A percentile compares a stretch with the other conserved stretches of the same genome.
These are phyloP conservation scores for Phytophthora hibernalis DNA, from an alignment of 352 stramenopile genomes.

Conservation along the genomic window DNA sequence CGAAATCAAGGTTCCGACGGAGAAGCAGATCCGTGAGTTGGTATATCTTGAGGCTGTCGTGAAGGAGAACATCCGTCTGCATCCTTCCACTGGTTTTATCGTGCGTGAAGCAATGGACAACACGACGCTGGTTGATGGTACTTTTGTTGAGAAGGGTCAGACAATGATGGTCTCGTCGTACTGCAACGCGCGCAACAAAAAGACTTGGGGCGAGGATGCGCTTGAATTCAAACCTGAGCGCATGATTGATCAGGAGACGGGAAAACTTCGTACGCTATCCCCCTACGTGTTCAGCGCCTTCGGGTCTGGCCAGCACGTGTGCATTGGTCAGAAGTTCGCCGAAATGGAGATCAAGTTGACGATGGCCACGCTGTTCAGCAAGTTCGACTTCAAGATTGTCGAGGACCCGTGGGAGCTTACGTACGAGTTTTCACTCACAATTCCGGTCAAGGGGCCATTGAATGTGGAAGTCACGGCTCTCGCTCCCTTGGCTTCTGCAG, in stretches of 20 bases:
- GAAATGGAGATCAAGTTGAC: conserved; percentile 61
- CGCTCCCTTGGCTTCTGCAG: neutral
- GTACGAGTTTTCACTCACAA: conserved; percentile 50
- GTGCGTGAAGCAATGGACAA: conserved; percentile 39
- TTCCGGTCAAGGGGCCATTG: conserved; percentile 41
- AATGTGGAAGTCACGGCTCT: conserved; percentile 20
- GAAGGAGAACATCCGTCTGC: conserved; percentile 63
- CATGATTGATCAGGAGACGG: conserved; percentile 46
- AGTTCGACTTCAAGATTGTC: conserved; percentile 47
- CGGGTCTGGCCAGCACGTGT: conserved; percentile 50
- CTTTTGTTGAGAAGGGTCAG: conserved; percentile 14
- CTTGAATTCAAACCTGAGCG: conserved; percentile 58
- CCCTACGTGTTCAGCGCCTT: conserved; percentile 41
- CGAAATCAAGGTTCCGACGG: conserved; percentile 28
- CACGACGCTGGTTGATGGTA: conserved; percentile 29
- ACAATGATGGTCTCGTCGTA: conserved; percentile 21
- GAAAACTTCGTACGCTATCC: conserved; percentile 29
- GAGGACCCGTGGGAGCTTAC: conserved; percentile 44
- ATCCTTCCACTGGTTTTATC: conserved; percentile 54
- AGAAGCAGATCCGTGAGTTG: conserved; percentile 47
- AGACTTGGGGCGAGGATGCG: conserved; percentile 51
- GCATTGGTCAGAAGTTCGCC: conserved; percentile 57
- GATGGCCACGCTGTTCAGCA: conserved; percentile 51
- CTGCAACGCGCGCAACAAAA: conserved; percentile 25
- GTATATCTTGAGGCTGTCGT: conserved; percentile 62